These are phyloP conservation scores for Mucor irregularis DNA, from an alignment of 371 early-diverging fungal species.

Conservation along the genomic window DNA sequence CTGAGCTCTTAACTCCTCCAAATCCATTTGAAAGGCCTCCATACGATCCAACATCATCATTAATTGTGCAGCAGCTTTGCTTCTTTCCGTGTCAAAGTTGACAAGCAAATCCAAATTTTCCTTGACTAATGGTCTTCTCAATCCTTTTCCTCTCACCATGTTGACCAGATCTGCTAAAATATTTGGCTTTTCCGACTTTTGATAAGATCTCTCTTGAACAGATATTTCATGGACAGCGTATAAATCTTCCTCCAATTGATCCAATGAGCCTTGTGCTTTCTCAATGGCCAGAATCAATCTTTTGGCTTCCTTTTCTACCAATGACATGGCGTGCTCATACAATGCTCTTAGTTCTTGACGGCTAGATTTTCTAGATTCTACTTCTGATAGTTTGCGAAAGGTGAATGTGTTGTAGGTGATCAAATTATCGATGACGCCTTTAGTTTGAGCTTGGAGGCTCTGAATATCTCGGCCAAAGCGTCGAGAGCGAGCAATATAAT, in stretches of 20 bases:
- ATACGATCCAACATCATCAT: constrained; percentile 41
- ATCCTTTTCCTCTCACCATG: constrained; percentile 31
- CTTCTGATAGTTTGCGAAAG: constrained; percentile 34
- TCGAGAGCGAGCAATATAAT: constrained; percentile 38
- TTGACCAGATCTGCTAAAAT: constrained; percentile 38
- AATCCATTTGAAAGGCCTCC: constrained; percentile 51
- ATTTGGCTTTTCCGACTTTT: constrained; percentile 30
- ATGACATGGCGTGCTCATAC: constrained; percentile 44
- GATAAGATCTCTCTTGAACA: constrained; percentile 39
- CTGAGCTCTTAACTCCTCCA: constrained; percentile 49
- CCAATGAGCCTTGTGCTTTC: constrained; percentile 30
- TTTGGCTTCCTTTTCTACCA: constrained; percentile 43
- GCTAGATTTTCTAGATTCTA: constrained; percentile 29
- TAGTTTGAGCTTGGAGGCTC: constrained; percentile 22
- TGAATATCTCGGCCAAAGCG: constrained; percentile 41
- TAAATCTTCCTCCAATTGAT: constrained; percentile 39
- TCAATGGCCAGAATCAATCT: constrained; percentile 42
- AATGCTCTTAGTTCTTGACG: constrained; percentile 35
- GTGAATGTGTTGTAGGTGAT: constrained; percentile 53
- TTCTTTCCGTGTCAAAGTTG: constrained; percentile 36
- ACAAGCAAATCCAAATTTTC: constrained; percentile 42
- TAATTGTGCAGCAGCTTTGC: constrained; percentile 33
- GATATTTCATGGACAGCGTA: constrained; percentile 45
- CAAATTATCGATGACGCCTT: constrained; percentile 36
- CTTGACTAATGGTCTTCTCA: constrained; percentile 31